These are phyloP conservation scores for Coemansia sp. DNA, from an alignment of 192 early-diverging fungal species.

Conservation along the genomic window DNA sequence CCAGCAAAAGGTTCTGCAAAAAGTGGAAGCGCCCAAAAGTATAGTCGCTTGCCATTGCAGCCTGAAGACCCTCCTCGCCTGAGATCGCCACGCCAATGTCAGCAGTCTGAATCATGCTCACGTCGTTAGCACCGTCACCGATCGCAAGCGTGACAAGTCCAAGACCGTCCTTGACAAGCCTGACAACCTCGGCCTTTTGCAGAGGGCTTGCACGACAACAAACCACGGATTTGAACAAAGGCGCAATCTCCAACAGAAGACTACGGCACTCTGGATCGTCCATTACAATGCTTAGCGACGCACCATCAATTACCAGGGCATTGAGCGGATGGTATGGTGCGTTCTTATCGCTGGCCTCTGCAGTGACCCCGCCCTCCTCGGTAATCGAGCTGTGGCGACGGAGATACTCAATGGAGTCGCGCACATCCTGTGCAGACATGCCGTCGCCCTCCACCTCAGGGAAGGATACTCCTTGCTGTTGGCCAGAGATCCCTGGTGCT, in stretches of 20 bases:
- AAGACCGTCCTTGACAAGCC: conserved; percentile 77
- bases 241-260: conserved; percentile 64
- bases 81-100: conserved; percentile 80
- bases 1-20: conserved; percentile 79
- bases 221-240: conserved; percentile 81
- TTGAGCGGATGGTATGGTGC: conserved; percentile 45
- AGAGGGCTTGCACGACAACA: conserved; percentile 92
- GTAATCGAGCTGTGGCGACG: conserved; percentile 37
- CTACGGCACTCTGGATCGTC: conserved; percentile 33
- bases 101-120: conserved; percentile 96
- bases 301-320: conserved; percentile 87
- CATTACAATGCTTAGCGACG: conserved; percentile 58
- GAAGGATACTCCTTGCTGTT: conserved; percentile 13
- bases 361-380: conserved; percentile 10
- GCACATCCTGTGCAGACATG: conserved; percentile 37
- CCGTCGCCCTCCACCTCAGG: conserved; percentile 22
- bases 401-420: conserved; percentile 45
- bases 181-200: conserved; percentile 95
- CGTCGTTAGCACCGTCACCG: conserved; percentile 87
- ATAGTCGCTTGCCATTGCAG: conserved; percentile 94
- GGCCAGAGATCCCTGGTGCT: neutral
- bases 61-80: conserved; percentile 85
- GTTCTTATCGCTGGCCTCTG: conserved; percentile 11
- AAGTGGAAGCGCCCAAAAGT: conserved; percentile 91
- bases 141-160: conserved; percentile 69